Evolutionary conservation across 2,329 filamentous ascomycete species (phyloP).

Genomic region (Trichoderma koningii): DNA sequence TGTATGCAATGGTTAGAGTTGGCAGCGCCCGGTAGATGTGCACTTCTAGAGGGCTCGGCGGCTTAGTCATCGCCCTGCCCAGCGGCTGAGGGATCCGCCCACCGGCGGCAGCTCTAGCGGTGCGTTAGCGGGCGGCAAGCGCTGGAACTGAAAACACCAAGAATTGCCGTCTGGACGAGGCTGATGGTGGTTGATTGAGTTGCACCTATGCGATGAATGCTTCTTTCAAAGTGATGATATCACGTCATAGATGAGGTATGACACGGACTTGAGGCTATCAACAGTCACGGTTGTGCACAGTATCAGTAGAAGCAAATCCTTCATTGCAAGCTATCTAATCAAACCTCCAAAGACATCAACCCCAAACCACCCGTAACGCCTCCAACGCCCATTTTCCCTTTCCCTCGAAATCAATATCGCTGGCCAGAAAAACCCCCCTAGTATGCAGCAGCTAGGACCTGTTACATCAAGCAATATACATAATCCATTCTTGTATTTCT

Average conservation of each 20-base stretch:
- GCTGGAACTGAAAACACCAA: conserved; percentile 7
- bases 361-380: not conserved
- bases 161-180: too few species aligned
- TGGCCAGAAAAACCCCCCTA: not conserved
- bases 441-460: conserved; percentile 20
- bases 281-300: not conserved
- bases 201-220: not conserved
- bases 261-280: not conserved
- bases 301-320: not conserved
- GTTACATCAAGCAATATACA: conserved; percentile 25
- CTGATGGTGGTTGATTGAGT: not conserved
- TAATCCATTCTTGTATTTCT: not conserved
- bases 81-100: not conserved
- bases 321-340: not conserved
- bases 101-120: not conserved
- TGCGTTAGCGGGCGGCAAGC: conserved; percentile 11
- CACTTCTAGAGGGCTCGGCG: conserved; percentile 32
- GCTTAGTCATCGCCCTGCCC: conserved; percentile 25
- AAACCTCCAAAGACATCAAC: not conserved
- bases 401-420: conserved; percentile 23
- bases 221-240: not conserved
- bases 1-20: conserved; percentile 45
- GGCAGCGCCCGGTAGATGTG: conserved; percentile 38
- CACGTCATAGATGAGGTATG: not conserved
- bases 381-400: not conserved